phyloP scores from a whole-genome alignment of 2,329 filamentous ascomycete genomes.

The Aureobasidium subglaciale region DNA sequence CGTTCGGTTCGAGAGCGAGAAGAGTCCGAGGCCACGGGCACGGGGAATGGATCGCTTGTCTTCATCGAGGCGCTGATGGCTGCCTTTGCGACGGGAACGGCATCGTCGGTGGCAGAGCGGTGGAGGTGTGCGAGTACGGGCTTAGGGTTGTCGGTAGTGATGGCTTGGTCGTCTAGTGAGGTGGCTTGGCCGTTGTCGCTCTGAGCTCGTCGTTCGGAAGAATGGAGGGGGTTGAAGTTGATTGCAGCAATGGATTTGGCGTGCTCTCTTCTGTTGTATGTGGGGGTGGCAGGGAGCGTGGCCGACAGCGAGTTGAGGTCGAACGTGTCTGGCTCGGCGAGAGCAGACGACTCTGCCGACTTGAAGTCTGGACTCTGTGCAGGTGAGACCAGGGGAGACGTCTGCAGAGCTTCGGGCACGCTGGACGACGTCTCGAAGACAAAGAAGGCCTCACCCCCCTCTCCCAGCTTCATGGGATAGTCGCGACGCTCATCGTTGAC shows the following conservation, averaged over 20 bases:
- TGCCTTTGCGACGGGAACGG: slow-evolving; percentile 40
- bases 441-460: slow-evolving; percentile 97
- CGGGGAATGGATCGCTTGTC: slow-evolving; percentile 21
- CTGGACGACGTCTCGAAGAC: slow-evolving; percentile 91
- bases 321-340: slow-evolving; percentile 65
- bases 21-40: slow-evolving; percentile 20
- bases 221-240: neutral
- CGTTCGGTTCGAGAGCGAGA: slow-evolving; percentile 30
- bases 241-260: slow-evolving; percentile 10
- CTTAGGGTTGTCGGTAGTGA: slow-evolving; percentile 16
- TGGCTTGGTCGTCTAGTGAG: slow-evolving; percentile 10
- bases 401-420: slow-evolving; percentile 90
- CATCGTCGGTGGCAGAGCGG: slow-evolving; percentile 49
- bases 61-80: slow-evolving; percentile 30
- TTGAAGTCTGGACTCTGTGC: slow-evolving; percentile 70
- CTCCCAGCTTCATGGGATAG: slow-evolving; percentile 96
- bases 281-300: neutral
- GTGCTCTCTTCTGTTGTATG: slow-evolving; percentile 1
- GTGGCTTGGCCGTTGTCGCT: slow-evolving; percentile 5
- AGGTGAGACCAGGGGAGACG: slow-evolving; percentile 86
- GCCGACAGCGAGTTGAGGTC: slow-evolving; percentile 48
- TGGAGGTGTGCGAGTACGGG: slow-evolving; percentile 30
- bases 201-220: slow-evolving; percentile 5
- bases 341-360: slow-evolving; percentile 34
- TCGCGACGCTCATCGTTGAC: slow-evolving; percentile 90